Evolutionary conservation across 2,329 filamentous ascomycete species (phyloP), one percentile per base, ranked within the genome.

Genomic region (Phaeosphaeriaceae sp.): DNA sequence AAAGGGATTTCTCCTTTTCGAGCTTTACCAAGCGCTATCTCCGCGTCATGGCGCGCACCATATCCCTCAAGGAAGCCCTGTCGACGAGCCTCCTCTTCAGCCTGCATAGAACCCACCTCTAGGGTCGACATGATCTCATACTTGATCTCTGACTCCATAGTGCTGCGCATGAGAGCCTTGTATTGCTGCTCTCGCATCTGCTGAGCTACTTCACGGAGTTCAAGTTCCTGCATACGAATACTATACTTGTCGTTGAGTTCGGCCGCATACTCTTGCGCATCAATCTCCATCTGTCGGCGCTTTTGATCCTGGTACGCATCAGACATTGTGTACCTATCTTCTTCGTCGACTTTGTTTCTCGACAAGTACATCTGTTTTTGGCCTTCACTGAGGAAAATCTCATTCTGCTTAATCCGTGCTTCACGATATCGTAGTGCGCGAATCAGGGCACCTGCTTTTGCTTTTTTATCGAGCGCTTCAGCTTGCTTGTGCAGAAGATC

Each of bases 11-110:
- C 29, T 1, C 66, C 67, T 11, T 49, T 48, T 2, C 48, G 58
- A 6, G 65, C 4, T 1, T 57, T 50, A 18, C 39, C 42, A 13
- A 67, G 15, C 1, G 48, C 29, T 0, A 41, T 26, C 20, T 57
- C 52, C 3, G 56, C 32, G 11, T 41, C 44, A 16, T 50, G 48
- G 18, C 58, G 63, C 2, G 50, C 50, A 2, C 41, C 34, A 11
- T 67, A 70, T 0, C 67, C 67, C 7, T 63, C 41, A 2, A 63
- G 23, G 16, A 61, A 68, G 0, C 42, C 49, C 0, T 23, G 29
- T 15, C 55, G 28, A 2, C 26, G 32, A 0, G 41, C 43, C 9
- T 52, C 38, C 0, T 54, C 41, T 2, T 18, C 15, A 51, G 35
- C 20, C 51, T 43, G 0, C 40, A 11, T 33, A 3, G 18, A 17